These are phyloP conservation scores for Tolypocladium tundrense DNA, from an alignment of 2,329 filamentous ascomycete genomes.

Conservation along the genomic window DNA sequence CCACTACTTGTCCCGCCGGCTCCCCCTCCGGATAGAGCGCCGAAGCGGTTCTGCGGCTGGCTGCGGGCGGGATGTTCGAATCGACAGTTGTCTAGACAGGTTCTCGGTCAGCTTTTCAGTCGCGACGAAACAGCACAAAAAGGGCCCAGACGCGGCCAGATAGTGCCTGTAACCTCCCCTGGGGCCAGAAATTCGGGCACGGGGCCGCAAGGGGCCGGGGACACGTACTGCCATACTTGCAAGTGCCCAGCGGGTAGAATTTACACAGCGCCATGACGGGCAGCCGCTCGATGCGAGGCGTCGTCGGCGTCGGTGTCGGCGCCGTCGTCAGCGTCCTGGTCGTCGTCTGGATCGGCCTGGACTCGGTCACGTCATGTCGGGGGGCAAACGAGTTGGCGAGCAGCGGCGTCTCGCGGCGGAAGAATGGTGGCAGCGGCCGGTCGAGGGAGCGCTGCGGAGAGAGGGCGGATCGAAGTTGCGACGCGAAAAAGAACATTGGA, in stretches of 20 bases:
- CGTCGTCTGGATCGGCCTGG: neutral
- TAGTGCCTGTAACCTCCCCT: neutral
- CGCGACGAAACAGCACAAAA: neutral
- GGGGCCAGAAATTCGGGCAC: neutral
- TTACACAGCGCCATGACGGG: constrained; percentile 32
- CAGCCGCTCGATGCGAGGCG: neutral
- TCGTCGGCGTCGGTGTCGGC: neutral
- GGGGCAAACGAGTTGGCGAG: neutral
- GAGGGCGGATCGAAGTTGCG: constrained; percentile 3
- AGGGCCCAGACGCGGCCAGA: neutral
- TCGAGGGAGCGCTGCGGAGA: constrained; percentile 1
- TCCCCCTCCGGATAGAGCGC: constrained; percentile 28
- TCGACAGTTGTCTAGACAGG: constrained; percentile 35
- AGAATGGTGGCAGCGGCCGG: constrained; percentile 1
- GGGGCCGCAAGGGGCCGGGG: neutral
- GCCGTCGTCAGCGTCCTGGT: neutral
- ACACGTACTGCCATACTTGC: constrained; percentile 40
- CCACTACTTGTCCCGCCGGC: constrained; percentile 9
- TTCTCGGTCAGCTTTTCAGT: neutral
- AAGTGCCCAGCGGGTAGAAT: constrained; percentile 40
- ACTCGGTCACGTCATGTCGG: neutral
- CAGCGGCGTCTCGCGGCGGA: neutral
- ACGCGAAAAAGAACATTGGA: constrained; percentile 5
- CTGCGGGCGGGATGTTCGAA: constrained; percentile 40
- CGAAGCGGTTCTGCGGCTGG: constrained; percentile 45